Evolutionary conservation across 441 rosid species (phyloP), one percentile per base, ranked within the genome.

Genomic region (Raphanus hybrid): DNA sequence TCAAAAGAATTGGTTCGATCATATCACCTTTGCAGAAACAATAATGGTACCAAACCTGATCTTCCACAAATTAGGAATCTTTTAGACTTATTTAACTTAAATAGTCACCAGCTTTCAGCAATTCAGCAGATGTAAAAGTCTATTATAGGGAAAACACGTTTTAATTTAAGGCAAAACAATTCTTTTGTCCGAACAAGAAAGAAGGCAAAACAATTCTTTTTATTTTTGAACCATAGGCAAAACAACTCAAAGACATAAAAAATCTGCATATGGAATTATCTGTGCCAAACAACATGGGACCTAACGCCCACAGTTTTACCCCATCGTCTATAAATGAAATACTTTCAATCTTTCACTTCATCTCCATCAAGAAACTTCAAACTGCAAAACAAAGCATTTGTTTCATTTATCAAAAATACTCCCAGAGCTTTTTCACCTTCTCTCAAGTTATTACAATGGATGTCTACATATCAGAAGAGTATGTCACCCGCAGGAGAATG

Each of bases 401-500:
- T 52, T 52, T 52, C 1, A 52, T 6, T 52, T 15, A 8, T 23
- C 9, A 52, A 52, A 52, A 14, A 52, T 16, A 52, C 58, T 50
- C 15, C 16, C 18, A 50, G 43, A 41, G 34, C 7, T 10, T 43
- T 43, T 43, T 43, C 12, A 50, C 8, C 55, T 48, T 48, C 10
- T 48, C 54, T 4, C 54, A 4, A 48, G 15, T 67, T 8, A 6
- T 23, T 10, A 1, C 3, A 55, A 87, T 89, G 88, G 91, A 87
- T 69, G 89, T 89, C 6, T 91, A 70, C 78, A 86, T 89, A 74
- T 84, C 89, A 6, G 90, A 89, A 70, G 96, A 91, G 81, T 89
- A 89, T 75, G 79, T 89, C 57, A 54, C 63, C 15, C 79, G 77
- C 71, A 83, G 92, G 55, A 81, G 92, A 82, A 80, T 62, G 37